Evolutionary conservation across 1,284 basidiomycete genomes (phyloP).

Genomic region (Filobasidium uniguttulatum): DNA sequence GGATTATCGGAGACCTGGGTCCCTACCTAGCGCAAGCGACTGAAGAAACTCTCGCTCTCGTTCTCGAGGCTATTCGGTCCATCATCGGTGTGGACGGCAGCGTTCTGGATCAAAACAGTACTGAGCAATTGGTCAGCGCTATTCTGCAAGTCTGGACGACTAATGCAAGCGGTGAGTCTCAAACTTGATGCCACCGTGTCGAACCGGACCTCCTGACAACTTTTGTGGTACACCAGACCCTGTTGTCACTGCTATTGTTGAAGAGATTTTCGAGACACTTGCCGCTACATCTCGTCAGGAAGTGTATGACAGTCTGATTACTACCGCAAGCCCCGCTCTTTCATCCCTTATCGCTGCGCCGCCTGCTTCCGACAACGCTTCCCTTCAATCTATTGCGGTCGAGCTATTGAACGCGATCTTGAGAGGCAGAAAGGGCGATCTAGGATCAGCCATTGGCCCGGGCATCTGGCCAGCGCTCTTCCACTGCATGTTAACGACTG

Average conservation of each 20-base stretch:
- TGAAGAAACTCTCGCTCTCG: conserved; percentile 78
- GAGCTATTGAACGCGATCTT: conserved; percentile 62
- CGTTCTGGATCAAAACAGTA: conserved; percentile 52
- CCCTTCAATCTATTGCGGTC: conserved; percentile 57
- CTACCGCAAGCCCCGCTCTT: conserved; percentile 57
- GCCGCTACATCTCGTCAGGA: conserved; percentile 47
- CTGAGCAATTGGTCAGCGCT: conserved; percentile 50
- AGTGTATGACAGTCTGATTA: conserved; percentile 57
- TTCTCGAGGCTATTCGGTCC: conserved; percentile 70
- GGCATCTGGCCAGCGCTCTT: conserved; percentile 62
- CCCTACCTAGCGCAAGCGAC: conserved; percentile 67
- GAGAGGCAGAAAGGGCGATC: conserved; percentile 46
- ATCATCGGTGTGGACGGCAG: conserved; percentile 61
- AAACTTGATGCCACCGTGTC: neutral
- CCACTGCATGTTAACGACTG: conserved; percentile 49
- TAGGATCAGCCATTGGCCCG: conserved; percentile 64
- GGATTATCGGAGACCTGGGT: conserved; percentile 68
- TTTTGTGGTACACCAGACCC: conserved; percentile 53
- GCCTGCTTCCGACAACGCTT: conserved; percentile 51
- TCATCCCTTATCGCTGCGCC: conserved; percentile 48
- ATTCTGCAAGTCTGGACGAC: conserved; percentile 67
- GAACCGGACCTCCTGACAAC: neutral
- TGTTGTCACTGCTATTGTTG: conserved; percentile 70
- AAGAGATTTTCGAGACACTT: conserved; percentile 63
- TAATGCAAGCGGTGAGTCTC: conserved; percentile 56